These are phyloP conservation scores for Guillardia theta DNA, from an alignment of 78 protist genomes.

Conservation along the genomic window DNA sequence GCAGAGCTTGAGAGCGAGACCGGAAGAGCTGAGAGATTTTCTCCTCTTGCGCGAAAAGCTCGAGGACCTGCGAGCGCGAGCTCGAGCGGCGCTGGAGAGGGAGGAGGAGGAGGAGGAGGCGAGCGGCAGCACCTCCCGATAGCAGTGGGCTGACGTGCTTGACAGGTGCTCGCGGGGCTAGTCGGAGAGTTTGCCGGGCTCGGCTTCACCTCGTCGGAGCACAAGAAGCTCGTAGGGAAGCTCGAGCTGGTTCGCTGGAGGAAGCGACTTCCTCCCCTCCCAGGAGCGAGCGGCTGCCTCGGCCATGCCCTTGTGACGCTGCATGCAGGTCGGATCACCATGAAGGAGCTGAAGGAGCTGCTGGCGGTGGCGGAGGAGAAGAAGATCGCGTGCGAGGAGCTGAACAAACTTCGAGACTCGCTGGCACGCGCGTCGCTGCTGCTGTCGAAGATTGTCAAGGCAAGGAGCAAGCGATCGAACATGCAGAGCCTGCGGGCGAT, in stretches of 20 bases:
- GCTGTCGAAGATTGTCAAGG: background rate
- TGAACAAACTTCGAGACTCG: background rate
- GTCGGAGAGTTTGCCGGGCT: too few species aligned
- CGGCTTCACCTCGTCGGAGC: too few species aligned
- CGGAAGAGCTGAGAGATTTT: background rate
- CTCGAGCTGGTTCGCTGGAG: background rate
- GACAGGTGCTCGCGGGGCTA: too few species aligned
- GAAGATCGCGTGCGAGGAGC: background rate
- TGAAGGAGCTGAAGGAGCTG: background rate
- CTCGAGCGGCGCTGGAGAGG: background rate
- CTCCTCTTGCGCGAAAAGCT: too few species aligned
- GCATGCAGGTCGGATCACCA: background rate
- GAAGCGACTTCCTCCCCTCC: background rate
- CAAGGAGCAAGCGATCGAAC: too few species aligned
- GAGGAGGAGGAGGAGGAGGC: background rate
- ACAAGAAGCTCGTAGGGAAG: background rate
- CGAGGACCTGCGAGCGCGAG: background rate
- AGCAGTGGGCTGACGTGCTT: too few species aligned
- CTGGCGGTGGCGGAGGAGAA: constrained; percentile 10
- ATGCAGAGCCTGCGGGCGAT: too few species aligned
- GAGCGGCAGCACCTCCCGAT: too few species aligned
- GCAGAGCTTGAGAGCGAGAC: background rate
- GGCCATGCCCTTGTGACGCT: too few species aligned
- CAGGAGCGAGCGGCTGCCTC: too few species aligned
- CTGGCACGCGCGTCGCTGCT: background rate